Evolutionary conservation across 1,139 yeast species (phyloP).

Genomic region (Tardiomyces blankii): DNA sequence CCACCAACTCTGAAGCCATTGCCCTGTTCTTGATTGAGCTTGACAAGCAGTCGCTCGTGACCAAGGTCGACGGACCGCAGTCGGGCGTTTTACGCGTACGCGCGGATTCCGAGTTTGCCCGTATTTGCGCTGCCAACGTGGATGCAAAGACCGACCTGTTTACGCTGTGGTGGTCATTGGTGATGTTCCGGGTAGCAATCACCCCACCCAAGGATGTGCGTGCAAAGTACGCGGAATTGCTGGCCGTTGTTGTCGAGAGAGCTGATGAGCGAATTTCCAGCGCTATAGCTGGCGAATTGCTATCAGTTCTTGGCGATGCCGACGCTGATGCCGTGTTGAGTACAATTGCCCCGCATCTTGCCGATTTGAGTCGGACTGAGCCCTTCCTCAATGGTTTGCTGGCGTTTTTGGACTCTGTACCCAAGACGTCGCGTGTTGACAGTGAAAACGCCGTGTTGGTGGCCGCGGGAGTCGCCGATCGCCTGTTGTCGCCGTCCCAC

Average conservation of each 20-base stretch:
- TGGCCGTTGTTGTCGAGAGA: background rate
- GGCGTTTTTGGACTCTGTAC: background rate
- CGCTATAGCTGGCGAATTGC: background rate
- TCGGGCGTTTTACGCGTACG: background rate
- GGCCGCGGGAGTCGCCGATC: background rate
- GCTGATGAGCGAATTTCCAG: background rate
- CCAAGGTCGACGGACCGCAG: background rate
- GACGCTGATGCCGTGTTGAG: background rate
- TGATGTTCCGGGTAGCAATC: background rate
- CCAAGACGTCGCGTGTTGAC: background rate
- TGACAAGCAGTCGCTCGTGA: background rate
- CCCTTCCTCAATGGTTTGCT: background rate
- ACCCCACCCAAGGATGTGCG: background rate
- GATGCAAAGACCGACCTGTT: background rate
- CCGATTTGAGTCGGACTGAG: background rate
- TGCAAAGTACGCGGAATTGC: background rate
- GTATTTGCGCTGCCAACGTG: background rate
- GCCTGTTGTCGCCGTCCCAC: constrained; percentile 21
- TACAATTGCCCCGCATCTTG: background rate
- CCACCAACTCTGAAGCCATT: background rate
- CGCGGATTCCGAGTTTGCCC: background rate
- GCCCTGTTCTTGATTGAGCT: background rate
- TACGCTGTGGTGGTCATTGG: background rate
- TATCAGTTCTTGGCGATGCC: background rate
- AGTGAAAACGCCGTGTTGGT: background rate